Percentiles rank a stretch among this genome's conserved stretches.
phyloP scores from a whole-genome alignment of 2,329 filamentous ascomycete genomes.

The Fusarium sp. region DNA sequence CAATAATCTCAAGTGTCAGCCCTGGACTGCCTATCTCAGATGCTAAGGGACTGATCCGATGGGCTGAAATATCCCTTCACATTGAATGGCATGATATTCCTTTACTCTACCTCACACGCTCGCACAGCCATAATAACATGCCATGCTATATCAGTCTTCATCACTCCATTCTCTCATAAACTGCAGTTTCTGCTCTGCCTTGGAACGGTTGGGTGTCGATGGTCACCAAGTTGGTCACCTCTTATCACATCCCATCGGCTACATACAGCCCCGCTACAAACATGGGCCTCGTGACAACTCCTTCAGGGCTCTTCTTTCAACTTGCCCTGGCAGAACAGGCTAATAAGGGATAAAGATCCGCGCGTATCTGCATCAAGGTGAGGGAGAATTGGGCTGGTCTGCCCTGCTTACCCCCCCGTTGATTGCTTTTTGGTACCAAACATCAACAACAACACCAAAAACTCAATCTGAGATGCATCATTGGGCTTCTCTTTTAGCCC shows the following conservation, averaged over 20 bases:
- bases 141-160: constrained; percentile 25
- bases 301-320: constrained; percentile 33
- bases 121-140: constrained; percentile 25
- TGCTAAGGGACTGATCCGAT: constrained; percentile 35
- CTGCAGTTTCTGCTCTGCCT: constrained; percentile 14
- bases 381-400: constrained; percentile 14
- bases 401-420: constrained; percentile 28
- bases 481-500: constrained; percentile 29
- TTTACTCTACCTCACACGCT: constrained; percentile 14
- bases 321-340: constrained; percentile 37
- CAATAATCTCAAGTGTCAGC: constrained; percentile 15
- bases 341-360: constrained; percentile 40
- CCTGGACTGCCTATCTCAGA: constrained; percentile 36
- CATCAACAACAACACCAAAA: constrained; percentile 39
- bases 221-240: constrained; percentile 37
- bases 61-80: constrained; percentile 32
- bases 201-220: constrained; percentile 29
- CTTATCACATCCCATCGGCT: constrained; percentile 40
- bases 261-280: constrained; percentile 40
- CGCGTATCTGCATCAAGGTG: constrained; percentile 28
- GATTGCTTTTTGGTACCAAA: constrained; percentile 33
- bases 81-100: constrained; percentile 32
- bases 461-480: constrained; percentile 28
- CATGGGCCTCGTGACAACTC: constrained; percentile 44
- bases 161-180: constrained; percentile 21